phyloP scores from a whole-genome alignment of 2,329 filamentous ascomycete species.

The Lojkania enalia region DNA sequence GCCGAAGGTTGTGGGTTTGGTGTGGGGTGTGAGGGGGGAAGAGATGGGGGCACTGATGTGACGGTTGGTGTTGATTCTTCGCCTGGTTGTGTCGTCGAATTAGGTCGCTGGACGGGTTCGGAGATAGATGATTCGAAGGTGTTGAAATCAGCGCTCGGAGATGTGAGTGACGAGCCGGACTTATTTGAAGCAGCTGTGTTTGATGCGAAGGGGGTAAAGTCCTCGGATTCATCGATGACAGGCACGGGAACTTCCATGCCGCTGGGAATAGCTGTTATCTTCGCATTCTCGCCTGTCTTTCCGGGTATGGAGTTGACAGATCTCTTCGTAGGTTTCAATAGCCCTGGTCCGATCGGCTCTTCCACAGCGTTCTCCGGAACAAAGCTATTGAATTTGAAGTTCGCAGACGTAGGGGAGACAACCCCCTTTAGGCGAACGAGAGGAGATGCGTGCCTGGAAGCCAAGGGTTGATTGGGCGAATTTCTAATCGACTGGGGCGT shows the following conservation, averaged over 20 bases:
- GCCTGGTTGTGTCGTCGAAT: no score
- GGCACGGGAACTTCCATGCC: not conserved
- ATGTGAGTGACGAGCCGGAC: not conserved
- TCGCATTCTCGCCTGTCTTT: conserved; percentile 6
- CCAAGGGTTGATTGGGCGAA: conserved; percentile 14
- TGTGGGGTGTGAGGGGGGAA: not conserved
- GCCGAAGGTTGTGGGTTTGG: conserved; percentile 5
- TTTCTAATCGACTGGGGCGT: conserved; percentile 19
- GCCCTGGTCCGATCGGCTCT: conserved; percentile 34
- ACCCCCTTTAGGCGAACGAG: conserved; percentile 38
- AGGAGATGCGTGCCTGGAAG: conserved; percentile 27
- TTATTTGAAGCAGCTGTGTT: not conserved
- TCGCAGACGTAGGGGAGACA: conserved; percentile 40
- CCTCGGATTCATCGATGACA: conserved; percentile 1
- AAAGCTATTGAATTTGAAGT: conserved; percentile 34
- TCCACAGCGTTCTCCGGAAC: conserved; percentile 28
- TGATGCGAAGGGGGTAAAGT: conserved; percentile 1
- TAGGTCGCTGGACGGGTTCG: no score
- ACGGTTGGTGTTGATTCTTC: no score
- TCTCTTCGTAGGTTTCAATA: conserved; percentile 31
- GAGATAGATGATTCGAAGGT: no score
- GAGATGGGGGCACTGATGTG: not conserved
- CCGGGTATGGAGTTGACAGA: conserved; percentile 12
- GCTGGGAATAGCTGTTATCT: not conserved
- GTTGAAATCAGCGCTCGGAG: no score